Base-by-base conservation (phyloP, 2,329 filamentous ascomycete genomes). In the Esteya vermicola region DNA sequence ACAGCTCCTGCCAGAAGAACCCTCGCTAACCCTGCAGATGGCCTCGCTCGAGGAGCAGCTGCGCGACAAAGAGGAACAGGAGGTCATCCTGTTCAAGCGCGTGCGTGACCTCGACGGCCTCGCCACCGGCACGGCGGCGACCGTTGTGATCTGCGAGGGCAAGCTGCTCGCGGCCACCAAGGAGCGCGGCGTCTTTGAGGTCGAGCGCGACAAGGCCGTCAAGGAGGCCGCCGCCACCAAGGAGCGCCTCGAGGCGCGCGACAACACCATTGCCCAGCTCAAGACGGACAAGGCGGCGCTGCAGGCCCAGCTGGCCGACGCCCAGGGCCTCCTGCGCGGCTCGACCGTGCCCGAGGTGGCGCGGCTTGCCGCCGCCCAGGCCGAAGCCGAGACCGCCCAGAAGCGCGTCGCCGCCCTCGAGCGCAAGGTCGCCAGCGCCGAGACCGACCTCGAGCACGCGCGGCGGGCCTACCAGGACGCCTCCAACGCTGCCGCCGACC, bases 391-490 rank as follows among this genome's bases (percentile, higher is more conserved):
- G 3, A 62, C 66, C 30, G 54, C 56, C 1, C 58, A 58, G 18
- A 51, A 60, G 6, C 59, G 60, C 39, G 56, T 60, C 6, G 54
- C 62, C 4, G 43, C 49, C 6, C 50, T 63, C 4, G 58, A 67
- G 46, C 63, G 62, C 49, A 61, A 58, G 38, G 27, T 57, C 3
- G 45, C 48, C 4, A 48, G 48, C 13, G 45, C 54, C 2, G 56
- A 68, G 22, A 60, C 59, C 13, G 70, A 76, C 4, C 58, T 67
- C 21, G 70, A 75, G 2, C 83, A 76, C 49, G 59, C 65, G 12
- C 67, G 72, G 39, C 62, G 63, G 4, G 60, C 67, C 9, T 83
- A 81, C 49, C 77, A 80, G 48, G 61, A 68, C 19, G 67, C 70
- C 1, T 73, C 71, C 9, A 63, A 64, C 25, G 54, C 60, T 1